These are phyloP conservation scores for Cytauxzoon felis DNA, from an alignment of 169 alveolate species.

Conservation along the genomic window DNA sequence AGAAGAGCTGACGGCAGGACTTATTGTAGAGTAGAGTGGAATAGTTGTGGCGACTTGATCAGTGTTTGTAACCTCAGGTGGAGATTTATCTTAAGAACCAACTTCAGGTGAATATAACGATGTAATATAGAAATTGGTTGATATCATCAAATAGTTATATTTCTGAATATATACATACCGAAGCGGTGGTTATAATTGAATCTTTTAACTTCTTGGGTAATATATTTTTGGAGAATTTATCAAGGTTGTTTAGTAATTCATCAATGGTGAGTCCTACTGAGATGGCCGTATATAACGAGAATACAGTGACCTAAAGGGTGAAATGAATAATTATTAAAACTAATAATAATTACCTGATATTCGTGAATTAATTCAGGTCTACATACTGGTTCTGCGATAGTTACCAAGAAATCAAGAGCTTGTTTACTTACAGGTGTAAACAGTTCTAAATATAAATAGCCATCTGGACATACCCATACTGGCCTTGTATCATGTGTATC, in stretches of 20 bases:
- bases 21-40: too few relatives aligned
- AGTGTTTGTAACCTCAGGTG: not conserved
- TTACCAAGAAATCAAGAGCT: conserved; percentile 93
- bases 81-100: not conserved
- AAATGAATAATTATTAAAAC: too few relatives aligned
- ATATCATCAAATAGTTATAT: not conserved
- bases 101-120: not conserved
- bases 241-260: conserved; percentile 86
- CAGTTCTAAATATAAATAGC: conserved; percentile 77
- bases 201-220: conserved; percentile 79
- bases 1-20: too few relatives aligned
- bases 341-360: conserved; percentile 74
- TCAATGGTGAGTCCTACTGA: conserved; percentile 91
- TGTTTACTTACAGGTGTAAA: conserved; percentile 79
- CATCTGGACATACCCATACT: conserved; percentile 88
- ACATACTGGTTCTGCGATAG: conserved; percentile 97
- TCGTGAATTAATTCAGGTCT: conserved; percentile 96
- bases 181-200: conserved; percentile 80
- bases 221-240: conserved; percentile 86
- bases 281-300: conserved; percentile 95
- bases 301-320: conserved; percentile 65
- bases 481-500: conserved; percentile 80
- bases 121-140: not conserved
- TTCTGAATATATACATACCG: conserved; percentile 44
- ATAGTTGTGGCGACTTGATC: too few relatives aligned